Evolutionary conservation across 164 flowering plant genomes (phyloP).

Genomic region (Cinnamomum micranthum): DNA sequence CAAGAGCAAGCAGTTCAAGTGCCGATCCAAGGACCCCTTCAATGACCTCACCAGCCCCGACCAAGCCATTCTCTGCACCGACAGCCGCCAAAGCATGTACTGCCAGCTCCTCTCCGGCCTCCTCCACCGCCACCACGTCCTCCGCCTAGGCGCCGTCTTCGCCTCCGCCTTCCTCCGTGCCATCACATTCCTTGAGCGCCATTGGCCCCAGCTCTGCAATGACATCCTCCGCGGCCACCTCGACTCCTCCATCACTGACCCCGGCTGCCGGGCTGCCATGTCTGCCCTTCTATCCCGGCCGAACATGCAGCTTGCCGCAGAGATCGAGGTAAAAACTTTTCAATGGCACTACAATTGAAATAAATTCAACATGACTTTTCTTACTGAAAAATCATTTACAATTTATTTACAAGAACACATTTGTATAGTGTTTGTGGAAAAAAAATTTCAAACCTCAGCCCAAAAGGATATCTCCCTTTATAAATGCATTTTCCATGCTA

Average conservation of each 20-base stretch:
- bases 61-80: slow-evolving; percentile 58
- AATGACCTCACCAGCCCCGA: slow-evolving; percentile 71
- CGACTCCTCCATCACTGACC: slow-evolving; percentile 35
- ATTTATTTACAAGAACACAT: no score
- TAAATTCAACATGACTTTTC: no score
- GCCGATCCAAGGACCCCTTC: slow-evolving; percentile 53
- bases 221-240: slow-evolving; percentile 58
- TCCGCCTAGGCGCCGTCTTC: slow-evolving; percentile 80
- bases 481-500: no score
- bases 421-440: no score
- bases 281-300: slow-evolving; percentile 30
- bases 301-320: slow-evolving; percentile 47
- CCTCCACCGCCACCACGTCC: slow-evolving; percentile 52
- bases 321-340: slow-evolving; percentile 20
- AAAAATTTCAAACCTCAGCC: no score
- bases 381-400: no score
- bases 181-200: slow-evolving; percentile 57
- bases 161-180: slow-evolving; percentile 81
- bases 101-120: slow-evolving; percentile 76
- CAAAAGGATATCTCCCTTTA: no score
- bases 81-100: slow-evolving; percentile 80
- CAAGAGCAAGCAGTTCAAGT: slow-evolving; percentile 74
- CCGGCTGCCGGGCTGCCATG: slow-evolving; percentile 43
- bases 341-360: no score
- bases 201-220: slow-evolving; percentile 45